Base-by-base conservation (phyloP, 495 filamentous ascomycete genomes). In the Lophiotrema nucula region DNA sequence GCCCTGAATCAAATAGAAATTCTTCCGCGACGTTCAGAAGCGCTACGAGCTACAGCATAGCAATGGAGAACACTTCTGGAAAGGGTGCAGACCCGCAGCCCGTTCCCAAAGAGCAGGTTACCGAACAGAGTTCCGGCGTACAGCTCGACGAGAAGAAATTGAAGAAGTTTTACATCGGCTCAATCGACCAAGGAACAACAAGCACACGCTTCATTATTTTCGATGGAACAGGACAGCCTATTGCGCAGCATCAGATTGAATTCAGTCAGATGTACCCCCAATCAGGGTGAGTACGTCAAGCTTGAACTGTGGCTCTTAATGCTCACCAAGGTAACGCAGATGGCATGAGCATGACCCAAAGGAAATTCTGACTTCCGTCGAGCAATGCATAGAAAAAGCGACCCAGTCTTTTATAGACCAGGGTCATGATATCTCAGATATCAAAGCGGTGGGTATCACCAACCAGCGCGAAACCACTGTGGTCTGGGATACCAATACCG, bases 321-420 rank as follows among this genome's bases (percentile, higher is more conserved):
- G 39, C 44, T 61, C 50, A 66, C 64, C 33, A 39, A 2, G 8
- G 11, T 41, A 13, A 33, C 43, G 53, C 71, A 95, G 92, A 69
- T 96, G 91, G 91, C 88, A 96, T 69, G 92, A 97, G 70, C 92
- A 97, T 67, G 88, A 96, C 64, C 89, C 92, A 6, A 72, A 81
- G 39, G 90, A 92, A 67, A 75, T 97, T 45, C 75, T 95, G 19
- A 73, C 75, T 46, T 90, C 90, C 3, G 92, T 95, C 15, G 83
- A 88, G 65, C 79, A 80, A 44, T 97, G 92, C 75, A 92, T 96
- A 52, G 88, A 93, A 56, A 80, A 83, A 63, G 90, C 90, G 1
- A 86, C 87, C 66, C 81, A 83, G 64, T 72, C 82, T 23, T 96
- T 96, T 74, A 69, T 82, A 16, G 78, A 81, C 37, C 73, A 83